phyloP scores from a whole-genome alignment of 768 basidiomycete genomes.

The Tremella fuciformis region DNA sequence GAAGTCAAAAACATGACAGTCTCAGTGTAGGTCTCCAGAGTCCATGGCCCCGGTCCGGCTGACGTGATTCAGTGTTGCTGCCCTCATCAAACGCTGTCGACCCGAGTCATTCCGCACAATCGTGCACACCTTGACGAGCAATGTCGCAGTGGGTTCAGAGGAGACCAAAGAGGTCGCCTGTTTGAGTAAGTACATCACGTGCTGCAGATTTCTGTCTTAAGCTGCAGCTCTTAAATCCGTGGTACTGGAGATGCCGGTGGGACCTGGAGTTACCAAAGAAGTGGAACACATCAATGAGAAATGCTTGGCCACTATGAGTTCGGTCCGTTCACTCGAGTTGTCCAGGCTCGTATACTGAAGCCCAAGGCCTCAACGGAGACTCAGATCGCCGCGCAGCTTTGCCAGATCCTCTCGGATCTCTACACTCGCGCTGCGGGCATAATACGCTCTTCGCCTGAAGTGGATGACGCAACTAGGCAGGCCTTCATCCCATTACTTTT shows the following conservation, averaged over 20 bases:
- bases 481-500: constrained; percentile 66
- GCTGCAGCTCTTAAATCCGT: constrained; percentile 84
- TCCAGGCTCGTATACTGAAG: not conserved
- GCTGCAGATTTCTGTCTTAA: constrained; percentile 7
- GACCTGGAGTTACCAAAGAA: constrained; percentile 54
- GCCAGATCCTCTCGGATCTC: constrained; percentile 67
- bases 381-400: constrained; percentile 56
- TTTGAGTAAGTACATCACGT: constrained; percentile 61
- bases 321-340: constrained; percentile 55
- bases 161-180: constrained; percentile 94
- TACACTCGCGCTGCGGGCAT: constrained; percentile 73
- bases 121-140: constrained; percentile 82
- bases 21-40: constrained; percentile 67
- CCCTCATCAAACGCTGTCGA: constrained; percentile 84
- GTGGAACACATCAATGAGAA: constrained; percentile 17
- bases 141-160: constrained; percentile 67
- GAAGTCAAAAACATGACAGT: constrained; percentile 98
- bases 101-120: constrained; percentile 74
- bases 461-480: constrained; percentile 58
- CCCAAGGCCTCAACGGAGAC: constrained; percentile 43
- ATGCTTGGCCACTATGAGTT: constrained; percentile 50
- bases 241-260: constrained; percentile 79
- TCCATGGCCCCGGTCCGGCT: not conserved
- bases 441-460: constrained; percentile 18
- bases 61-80: constrained; percentile 64